These are phyloP conservation scores for Dothideomycetes sp. DNA, from an alignment of 2,329 filamentous ascomycete species.

Conservation along the genomic window DNA sequence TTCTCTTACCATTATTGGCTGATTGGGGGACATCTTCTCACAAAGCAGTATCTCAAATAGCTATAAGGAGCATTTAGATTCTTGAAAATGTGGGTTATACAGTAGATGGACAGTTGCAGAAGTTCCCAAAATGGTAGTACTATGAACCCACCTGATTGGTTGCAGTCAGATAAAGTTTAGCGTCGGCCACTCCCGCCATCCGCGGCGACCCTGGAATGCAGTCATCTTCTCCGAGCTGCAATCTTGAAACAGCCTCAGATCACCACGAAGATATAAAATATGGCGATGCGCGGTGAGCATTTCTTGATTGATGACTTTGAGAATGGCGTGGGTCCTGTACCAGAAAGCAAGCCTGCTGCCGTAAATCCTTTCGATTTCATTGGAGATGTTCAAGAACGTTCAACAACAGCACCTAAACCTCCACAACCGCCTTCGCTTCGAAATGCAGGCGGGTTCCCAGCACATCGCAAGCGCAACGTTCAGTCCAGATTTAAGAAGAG, in stretches of 20 bases:
- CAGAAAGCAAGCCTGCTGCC: slow-evolving; percentile 9
- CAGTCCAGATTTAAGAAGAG: slow-evolving; percentile 68
- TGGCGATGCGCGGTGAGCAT: slow-evolving; percentile 43
- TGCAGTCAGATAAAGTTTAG: neutral
- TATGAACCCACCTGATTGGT: neutral
- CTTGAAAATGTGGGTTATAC: too few species aligned
- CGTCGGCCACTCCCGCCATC: neutral
- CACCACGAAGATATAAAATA: slow-evolving; percentile 1
- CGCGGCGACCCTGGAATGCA: neutral
- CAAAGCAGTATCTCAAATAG: too few species aligned
- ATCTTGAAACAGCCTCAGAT: neutral
- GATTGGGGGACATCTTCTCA: too few species aligned
- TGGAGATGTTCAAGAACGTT: slow-evolving; percentile 69
- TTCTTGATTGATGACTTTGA: slow-evolving; percentile 46
- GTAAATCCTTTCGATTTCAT: slow-evolving; percentile 37
- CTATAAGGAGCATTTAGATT: too few species aligned
- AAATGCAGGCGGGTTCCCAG: slow-evolving; percentile 66
- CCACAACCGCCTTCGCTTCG: slow-evolving; percentile 55
- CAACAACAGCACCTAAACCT: slow-evolving; percentile 24
- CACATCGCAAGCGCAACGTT: slow-evolving; percentile 65
- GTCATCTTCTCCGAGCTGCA: neutral
- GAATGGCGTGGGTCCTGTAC: slow-evolving; percentile 24
- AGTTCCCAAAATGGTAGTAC: neutral
- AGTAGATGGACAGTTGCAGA: too few species aligned
- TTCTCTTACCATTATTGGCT: too few species aligned